These are phyloP conservation scores for Elongisporangium anandrum DNA, from an alignment of 352 stramenopile genomes.

Conservation along the genomic window DNA sequence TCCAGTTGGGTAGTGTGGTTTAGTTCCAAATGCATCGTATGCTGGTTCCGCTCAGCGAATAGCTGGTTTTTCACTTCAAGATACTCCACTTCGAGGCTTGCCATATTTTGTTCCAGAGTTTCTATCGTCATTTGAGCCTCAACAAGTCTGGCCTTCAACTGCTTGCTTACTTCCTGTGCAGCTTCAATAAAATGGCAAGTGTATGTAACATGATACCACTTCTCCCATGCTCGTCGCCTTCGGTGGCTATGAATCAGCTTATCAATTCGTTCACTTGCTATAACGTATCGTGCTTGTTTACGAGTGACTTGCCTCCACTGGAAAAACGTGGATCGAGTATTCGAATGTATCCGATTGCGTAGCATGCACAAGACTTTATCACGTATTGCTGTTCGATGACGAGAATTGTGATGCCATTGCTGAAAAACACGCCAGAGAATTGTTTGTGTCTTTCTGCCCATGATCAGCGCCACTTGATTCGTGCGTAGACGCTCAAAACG, in stretches of 20 bases:
- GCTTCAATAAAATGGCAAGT: neutral
- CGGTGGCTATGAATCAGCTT: neutral
- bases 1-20: neutral
- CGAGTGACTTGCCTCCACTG: neutral
- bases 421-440: neutral
- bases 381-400: neutral
- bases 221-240: neutral
- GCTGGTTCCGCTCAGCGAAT: neutral
- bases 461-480: neutral
- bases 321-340: neutral
- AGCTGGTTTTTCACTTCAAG: neutral
- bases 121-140: neutral
- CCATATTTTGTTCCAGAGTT: neutral
- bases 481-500: neutral
- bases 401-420: neutral
- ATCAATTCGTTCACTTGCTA: neutral
- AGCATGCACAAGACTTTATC: neutral
- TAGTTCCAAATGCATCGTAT: neutral
- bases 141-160: neutral
- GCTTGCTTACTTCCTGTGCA: neutral
- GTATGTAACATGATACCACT: neutral
- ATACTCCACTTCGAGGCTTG: neutral
- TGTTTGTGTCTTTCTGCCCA: conserved; percentile 3
- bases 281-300: neutral
- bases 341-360: neutral